Percentiles rank a stretch among this genome's conserved stretches.
These are phyloP conservation scores for Blastomyces emzantsi DNA, from an alignment of 2,329 filamentous ascomycete species.

Conservation along the genomic window DNA sequence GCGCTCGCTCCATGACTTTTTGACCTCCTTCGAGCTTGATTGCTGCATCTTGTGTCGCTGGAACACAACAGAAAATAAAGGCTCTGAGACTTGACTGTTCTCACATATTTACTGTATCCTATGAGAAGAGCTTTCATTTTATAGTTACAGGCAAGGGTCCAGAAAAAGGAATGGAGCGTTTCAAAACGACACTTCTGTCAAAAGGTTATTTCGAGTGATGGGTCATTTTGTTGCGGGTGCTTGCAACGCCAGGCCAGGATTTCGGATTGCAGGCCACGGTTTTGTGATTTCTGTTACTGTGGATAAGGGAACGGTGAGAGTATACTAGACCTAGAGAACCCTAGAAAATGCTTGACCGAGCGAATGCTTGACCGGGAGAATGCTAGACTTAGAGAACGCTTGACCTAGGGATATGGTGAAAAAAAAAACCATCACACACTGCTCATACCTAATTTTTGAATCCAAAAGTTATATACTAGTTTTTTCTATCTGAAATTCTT, in stretches of 20 bases:
- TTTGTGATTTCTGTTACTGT: neutral
- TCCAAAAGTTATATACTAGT: too few relatives aligned
- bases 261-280: constrained; percentile 2
- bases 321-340: too few relatives aligned
- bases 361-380: too few relatives aligned
- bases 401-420: too few relatives aligned
- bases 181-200: constrained; percentile 5
- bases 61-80: neutral
- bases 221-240: constrained; percentile 4
- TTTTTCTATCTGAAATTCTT: too few relatives aligned
- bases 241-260: constrained; percentile 1
- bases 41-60: neutral
- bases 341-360: too few relatives aligned
- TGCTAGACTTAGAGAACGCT: too few relatives aligned
- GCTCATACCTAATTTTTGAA: too few relatives aligned
- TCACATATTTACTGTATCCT: neutral
- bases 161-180: neutral
- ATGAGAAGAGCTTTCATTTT: neutral
- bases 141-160: neutral
- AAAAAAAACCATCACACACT: too few relatives aligned
- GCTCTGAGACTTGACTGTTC: neutral
- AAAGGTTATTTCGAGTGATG: constrained; percentile 5
- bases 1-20: neutral
- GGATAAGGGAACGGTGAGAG: too few relatives aligned
- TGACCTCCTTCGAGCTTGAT: neutral